Percentiles rank a stretch among this genome's conserved stretches.
phyloP scores from a whole-genome alignment of 1,284 basidiomycete species.

The Microbotryum saponariae region DNA sequence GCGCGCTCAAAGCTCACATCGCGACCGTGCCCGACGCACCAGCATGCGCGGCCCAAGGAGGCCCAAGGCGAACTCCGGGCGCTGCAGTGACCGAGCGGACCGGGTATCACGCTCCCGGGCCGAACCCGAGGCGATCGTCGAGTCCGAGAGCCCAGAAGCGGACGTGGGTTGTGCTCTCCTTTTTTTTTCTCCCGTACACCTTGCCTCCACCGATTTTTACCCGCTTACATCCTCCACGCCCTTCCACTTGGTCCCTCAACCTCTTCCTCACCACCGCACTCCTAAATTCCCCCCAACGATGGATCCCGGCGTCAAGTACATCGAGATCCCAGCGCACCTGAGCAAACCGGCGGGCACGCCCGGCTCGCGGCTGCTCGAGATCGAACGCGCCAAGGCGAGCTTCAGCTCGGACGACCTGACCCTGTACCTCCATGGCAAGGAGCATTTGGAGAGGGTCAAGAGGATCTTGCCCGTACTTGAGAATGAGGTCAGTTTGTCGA shows the following conservation, averaged over 20 bases:
- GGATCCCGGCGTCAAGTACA: background rate
- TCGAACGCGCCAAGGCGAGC: conserved; percentile 30
- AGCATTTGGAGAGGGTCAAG: conserved; percentile 13
- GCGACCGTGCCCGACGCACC: too few species aligned
- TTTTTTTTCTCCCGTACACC: background rate
- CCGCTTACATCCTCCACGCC: background rate
- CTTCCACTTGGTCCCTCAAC: background rate
- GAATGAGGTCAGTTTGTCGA: conserved; percentile 20
- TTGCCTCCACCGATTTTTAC: background rate
- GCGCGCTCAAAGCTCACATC: too few species aligned
- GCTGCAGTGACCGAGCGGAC: too few species aligned
- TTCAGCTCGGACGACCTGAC: conserved; percentile 28
- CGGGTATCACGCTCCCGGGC: too few species aligned
- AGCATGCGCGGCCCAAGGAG: too few species aligned
- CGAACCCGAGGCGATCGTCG: too few species aligned
- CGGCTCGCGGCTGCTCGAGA: conserved; percentile 29
- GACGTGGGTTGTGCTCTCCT: too few species aligned
- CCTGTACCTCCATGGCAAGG: conserved; percentile 28
- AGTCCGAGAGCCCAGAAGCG: too few species aligned
- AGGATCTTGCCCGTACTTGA: conserved; percentile 23
- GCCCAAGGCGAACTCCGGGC: too few species aligned
- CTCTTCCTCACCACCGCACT: background rate
- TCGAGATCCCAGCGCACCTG: conserved; percentile 25
- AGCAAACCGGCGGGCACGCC: conserved; percentile 14
- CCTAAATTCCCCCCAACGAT: background rate